Evolutionary conservation across 2,329 filamentous ascomycete species (phyloP).

Genomic region (Pseudocercospora crystallina): DNA sequence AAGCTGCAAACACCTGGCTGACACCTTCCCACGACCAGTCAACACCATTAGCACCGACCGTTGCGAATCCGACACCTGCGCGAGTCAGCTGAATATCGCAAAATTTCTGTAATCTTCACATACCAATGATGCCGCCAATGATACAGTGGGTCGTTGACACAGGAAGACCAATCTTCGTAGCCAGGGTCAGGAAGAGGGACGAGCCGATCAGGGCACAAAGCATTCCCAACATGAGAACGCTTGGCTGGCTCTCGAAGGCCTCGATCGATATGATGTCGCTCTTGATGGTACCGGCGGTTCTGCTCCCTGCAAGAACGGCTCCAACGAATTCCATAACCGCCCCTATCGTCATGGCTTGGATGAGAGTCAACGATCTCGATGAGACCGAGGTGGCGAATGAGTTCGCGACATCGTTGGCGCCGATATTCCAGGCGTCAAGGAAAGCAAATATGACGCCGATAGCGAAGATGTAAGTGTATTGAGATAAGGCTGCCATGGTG

Average conservation of each 20-base stretch:
- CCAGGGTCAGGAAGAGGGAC: constrained; percentile 54
- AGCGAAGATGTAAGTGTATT: constrained; percentile 63
- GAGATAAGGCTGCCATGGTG: constrained; percentile 43
- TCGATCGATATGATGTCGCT: constrained; percentile 49
- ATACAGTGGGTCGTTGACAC: constrained; percentile 58
- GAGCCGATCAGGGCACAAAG: constrained; percentile 54
- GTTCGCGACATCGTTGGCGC: constrained; percentile 56
- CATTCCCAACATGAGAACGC: constrained; percentile 55
- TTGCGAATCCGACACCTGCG: constrained; percentile 46
- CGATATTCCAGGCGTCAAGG: constrained; percentile 65
- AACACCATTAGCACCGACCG: constrained; percentile 54
- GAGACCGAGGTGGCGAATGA: constrained; percentile 53
- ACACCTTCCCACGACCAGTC: constrained; percentile 60
- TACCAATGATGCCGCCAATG: constrained; percentile 37
- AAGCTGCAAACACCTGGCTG: constrained; percentile 59
- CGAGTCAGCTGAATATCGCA: too few relatives aligned
- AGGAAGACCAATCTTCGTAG: constrained; percentile 53
- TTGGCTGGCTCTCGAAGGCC: constrained; percentile 46
- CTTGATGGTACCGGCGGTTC: constrained; percentile 48
- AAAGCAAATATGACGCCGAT: constrained; percentile 63
- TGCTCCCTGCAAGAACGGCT: constrained; percentile 42
- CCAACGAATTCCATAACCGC: constrained; percentile 52
- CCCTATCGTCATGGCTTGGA: constrained; percentile 50
- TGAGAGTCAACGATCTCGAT: constrained; percentile 52
- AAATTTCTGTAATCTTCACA: too few relatives aligned